Evolutionary conservation across 257 asterid species (phyloP), one percentile per base, ranked within the genome.

Genomic region (Capsicum chinense): DNA sequence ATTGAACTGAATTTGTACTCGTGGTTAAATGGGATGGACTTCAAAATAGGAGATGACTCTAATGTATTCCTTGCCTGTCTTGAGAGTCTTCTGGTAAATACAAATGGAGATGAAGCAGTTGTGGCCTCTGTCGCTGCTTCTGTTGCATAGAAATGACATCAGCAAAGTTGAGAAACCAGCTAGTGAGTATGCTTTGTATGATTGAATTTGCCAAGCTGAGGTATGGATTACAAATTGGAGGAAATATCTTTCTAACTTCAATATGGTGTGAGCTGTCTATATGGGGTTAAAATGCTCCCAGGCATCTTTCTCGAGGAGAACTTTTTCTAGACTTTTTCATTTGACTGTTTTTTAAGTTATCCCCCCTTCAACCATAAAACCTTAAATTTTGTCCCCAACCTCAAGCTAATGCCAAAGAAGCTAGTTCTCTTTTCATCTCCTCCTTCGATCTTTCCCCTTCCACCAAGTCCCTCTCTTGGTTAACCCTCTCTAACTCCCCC

Each of bases 111-210:
- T 52, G 81, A 26, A 54, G 26, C 42, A 54, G 47, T 26, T 76
- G 44, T 52, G 62, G 63, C 81, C 26, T 19, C 19, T 13, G 26
- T 33, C 26, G 8, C 48, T 76, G 64, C 48, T 76, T 52, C 48
- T 52, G 26, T 76, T 14, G 63, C 64, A 54, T 52, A 76, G 47
- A 76, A 33, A 76, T 76, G 63, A 54, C 26, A 76, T 76, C 15
- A 76, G 81, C 81, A 52, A 26, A 21, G 21, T 76, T 76, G 63
- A 76, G 81, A 52, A 52, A 76, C 47, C 79, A 5, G 58, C 52
- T n/a, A n/a, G 37, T 10, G 39, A 44, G 17, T 76, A 13, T 76
- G 50, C 81, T 52, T 52, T 52, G 15, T 47, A 54, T 54, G 48
- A 76, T 76, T 26, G 59, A 14, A 52, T 76, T 76, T 52, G 5